These are phyloP conservation scores for Tetrahymena malaccensis DNA, from an alignment of 73 alveolate species.

Conservation along the genomic window DNA sequence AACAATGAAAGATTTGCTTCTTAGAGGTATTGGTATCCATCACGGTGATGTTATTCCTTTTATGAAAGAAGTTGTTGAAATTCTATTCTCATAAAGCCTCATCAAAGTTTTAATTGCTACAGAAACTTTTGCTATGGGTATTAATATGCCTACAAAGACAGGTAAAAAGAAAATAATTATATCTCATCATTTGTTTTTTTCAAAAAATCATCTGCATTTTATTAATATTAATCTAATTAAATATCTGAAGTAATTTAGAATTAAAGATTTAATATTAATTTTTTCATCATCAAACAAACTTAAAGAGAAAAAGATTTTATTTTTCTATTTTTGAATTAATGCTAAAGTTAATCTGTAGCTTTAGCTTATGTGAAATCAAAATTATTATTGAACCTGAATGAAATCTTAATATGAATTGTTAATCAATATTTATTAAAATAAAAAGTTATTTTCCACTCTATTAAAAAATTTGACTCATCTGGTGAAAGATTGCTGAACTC, in stretches of 20 bases:
- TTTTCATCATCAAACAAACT: no score
- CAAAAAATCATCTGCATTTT: not conserved
- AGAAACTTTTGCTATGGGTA: conserved; percentile 98
- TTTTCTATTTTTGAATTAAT: no score
- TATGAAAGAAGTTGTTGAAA: conserved; percentile 90
- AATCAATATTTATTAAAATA: no score
- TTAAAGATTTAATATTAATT: no score
- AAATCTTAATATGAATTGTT: no score
- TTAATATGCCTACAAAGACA: conserved; percentile 99
- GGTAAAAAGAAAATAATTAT: no score
- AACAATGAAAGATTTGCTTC: conserved; percentile 60
- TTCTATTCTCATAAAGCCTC: conserved; percentile 85
- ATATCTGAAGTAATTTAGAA: no score
- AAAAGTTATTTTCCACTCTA: conserved; percentile 83
- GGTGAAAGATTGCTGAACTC: conserved; percentile 53
- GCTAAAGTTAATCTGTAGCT: no score
- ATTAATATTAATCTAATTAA: no score
- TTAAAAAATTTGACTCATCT: conserved; percentile 80
- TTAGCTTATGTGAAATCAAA: no score
- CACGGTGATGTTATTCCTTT: conserved; percentile 96
- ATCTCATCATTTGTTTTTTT: not conserved
- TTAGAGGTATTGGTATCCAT: conserved; percentile 90
- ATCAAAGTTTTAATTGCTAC: conserved; percentile 95
- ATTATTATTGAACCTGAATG: no score
- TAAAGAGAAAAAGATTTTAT: no score